Evolutionary conservation across 768 basidiomycete genomes (phyloP).

Genomic region (Boletus patriciae): DNA sequence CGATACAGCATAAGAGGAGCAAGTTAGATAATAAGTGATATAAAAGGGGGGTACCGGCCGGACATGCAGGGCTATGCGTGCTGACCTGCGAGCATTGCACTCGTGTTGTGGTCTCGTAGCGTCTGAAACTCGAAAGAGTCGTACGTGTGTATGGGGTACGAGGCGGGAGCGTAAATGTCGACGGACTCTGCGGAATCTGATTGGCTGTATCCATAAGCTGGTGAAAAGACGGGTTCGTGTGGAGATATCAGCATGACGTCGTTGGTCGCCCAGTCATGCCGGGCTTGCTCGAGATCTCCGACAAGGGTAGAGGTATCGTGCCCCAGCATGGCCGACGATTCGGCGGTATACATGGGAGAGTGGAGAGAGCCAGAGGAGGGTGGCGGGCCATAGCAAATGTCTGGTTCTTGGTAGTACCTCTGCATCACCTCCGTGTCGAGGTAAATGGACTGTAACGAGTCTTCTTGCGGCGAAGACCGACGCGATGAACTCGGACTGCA

Average conservation of each 20-base stretch:
- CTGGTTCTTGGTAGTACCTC: slow-evolving; percentile 21
- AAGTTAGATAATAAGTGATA: slow-evolving; percentile 28
- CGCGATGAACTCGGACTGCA: slow-evolving; percentile 14
- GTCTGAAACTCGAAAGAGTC: slow-evolving; percentile 38
- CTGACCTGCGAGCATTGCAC: slow-evolving; percentile 18
- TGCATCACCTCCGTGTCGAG: slow-evolving; percentile 25
- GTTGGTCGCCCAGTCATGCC: slow-evolving; percentile 14
- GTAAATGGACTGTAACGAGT: slow-evolving; percentile 22
- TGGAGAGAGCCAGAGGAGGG: slow-evolving; percentile 8
- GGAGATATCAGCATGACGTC: slow-evolving; percentile 18
- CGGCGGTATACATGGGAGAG: slow-evolving; percentile 21
- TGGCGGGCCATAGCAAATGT: slow-evolving; percentile 13
- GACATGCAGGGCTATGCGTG: slow-evolving; percentile 15
- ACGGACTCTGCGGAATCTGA: slow-evolving; percentile 19
- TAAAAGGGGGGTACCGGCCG: not conserved
- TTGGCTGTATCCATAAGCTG: slow-evolving; percentile 21
- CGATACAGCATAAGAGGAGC: slow-evolving; percentile 28
- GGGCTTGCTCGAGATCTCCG: slow-evolving; percentile 3
- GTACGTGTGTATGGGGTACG: slow-evolving; percentile 21
- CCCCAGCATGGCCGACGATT: slow-evolving; percentile 10
- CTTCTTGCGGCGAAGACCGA: slow-evolving; percentile 23
- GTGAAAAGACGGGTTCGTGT: slow-evolving; percentile 16
- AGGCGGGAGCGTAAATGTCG: slow-evolving; percentile 18
- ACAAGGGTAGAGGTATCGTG: slow-evolving; percentile 16
- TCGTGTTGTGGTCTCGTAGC: slow-evolving; percentile 29